Evolutionary conservation across 108 stramenopile genomes (phyloP), one percentile per base, ranked within the genome.

Genomic region (Mayamaea pseudoterrestris): DNA sequence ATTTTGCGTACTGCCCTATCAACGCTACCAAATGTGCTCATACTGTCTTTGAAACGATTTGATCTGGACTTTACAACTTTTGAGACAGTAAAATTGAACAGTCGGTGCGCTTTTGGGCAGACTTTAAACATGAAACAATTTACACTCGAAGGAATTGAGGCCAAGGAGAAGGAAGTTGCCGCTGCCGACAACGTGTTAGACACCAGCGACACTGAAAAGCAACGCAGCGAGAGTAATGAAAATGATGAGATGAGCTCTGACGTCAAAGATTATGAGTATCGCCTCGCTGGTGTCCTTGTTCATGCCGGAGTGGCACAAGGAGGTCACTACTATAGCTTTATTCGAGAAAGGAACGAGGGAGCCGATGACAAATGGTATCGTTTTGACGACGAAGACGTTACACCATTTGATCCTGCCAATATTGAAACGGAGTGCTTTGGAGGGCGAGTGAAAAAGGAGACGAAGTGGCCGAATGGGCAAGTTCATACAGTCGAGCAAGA

Each of bases 31-130:
- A 88, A 94, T 58, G 71, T 93, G 56, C 64, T 98, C 30, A 73
- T 96, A 11, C 59, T 98, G 34, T 93, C 93, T 31, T 60, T 98
- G 59, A 98, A 98, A 70, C 73, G 97, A 11, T 98, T 98, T 44
- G 97, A 98, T 61, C 70, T 98, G 53, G 97, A 98, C 54, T 98
- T 85, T 63, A 92, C 66, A 35, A 98, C 94, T 11, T 98, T 96
- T 52, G 97, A 98, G 58, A 98, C 97, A n/a, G 97, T 98, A 22
- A 98, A 98, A 60, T 53, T 98, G 41, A 98, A 98, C 54, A 89
- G 84, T 55, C 78, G 93, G 13, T 89, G 88, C 50, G 90, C 87
- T 27, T 98, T 98, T 53, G 93, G 86, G 35, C 71, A 90, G 57
- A 74, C 74, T 8, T 62, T 98, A 42, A 95, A 98, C 45, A 70